These are phyloP conservation scores for Kalanchoe fedtschenkoi DNA, from an alignment of 164 flowering plant genomes.

Conservation along the genomic window DNA sequence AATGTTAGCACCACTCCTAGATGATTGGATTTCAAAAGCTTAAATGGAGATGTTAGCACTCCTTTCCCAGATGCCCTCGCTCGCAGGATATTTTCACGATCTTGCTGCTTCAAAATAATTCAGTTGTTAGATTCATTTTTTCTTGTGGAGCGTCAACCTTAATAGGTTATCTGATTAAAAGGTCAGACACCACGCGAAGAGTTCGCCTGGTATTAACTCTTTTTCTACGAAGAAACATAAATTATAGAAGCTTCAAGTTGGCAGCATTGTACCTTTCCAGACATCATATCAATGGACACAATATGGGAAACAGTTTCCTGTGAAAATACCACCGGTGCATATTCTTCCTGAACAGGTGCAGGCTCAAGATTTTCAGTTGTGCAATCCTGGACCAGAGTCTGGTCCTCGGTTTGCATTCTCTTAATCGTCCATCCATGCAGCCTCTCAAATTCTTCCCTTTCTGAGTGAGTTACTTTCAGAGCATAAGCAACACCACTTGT, in stretches of 20 bases:
- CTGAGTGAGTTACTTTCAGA: slow-evolving; percentile 65
- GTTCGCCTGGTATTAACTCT: background rate
- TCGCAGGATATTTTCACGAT: slow-evolving; percentile 85
- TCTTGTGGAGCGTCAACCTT: background rate
- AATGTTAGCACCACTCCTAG: slow-evolving; percentile 91
- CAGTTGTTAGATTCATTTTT: background rate
- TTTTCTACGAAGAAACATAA: background rate
- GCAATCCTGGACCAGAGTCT: slow-evolving; percentile 67
- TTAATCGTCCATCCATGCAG: slow-evolving; percentile 80
- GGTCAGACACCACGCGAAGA: too few species aligned
- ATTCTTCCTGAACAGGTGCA: slow-evolving; percentile 79
- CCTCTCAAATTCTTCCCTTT: slow-evolving; percentile 76
- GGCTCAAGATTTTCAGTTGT: slow-evolving; percentile 61
- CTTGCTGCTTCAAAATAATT: slow-evolving; percentile 43
- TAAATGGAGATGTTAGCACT: slow-evolving; percentile 86
- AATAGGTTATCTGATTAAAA: too few species aligned
- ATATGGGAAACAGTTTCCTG: slow-evolving; percentile 92
- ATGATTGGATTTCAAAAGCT: slow-evolving; percentile 79
- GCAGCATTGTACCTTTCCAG: slow-evolving; percentile 58
- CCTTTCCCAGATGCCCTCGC: slow-evolving; percentile 95
- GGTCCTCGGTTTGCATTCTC: slow-evolving; percentile 85
- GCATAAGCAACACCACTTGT: slow-evolving; percentile 98
- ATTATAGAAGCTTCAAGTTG: background rate
- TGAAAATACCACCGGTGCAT: slow-evolving; percentile 92
- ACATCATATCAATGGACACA: slow-evolving; percentile 97